Conservation (phyloP, 1,139 yeast species). For the Zygosaccharomyces pseudobailii region DNA sequence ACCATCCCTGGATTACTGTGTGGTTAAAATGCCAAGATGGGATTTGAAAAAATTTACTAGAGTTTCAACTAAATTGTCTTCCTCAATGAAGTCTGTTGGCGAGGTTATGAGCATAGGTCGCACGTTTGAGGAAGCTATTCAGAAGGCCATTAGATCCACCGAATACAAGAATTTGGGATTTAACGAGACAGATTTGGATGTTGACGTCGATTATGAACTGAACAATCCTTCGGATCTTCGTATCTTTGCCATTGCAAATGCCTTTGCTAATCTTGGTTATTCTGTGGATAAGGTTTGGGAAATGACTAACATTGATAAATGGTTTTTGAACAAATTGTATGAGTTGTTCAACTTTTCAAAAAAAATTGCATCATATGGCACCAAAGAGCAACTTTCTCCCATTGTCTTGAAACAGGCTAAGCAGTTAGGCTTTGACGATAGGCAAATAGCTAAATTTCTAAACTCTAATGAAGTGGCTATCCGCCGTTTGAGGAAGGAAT, state of each 20-base stretch:
- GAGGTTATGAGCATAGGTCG: conserved; percentile 98
- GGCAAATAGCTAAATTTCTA: conserved; percentile 89
- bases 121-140: conserved; percentile 96
- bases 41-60: conserved; percentile 93
- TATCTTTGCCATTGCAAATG: conserved; percentile 94
- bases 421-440: conserved; percentile 95
- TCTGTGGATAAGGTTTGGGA: conserved; percentile 90
- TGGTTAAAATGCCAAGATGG: conserved; percentile 99
- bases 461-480: conserved; percentile 91
- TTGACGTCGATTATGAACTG: conserved; percentile 84
- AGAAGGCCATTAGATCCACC: conserved; percentile 94
- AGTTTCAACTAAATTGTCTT: conserved; percentile 81
- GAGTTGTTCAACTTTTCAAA: conserved; percentile 68
- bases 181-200: conserved; percentile 82
- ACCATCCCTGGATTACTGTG: conserved; percentile 96
- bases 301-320: conserved; percentile 89
- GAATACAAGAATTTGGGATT: conserved; percentile 95
- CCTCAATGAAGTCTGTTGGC: conserved; percentile 98
- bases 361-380: conserved; percentile 54
- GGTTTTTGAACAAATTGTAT: conserved; percentile 88
- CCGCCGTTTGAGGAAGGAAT: conserved; percentile 84
- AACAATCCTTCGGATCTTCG: conserved; percentile 97
- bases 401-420: conserved; percentile 75
- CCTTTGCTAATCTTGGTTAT: conserved; percentile 69
- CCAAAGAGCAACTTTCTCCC: conserved; percentile 58